Evolutionary conservation across 2,329 filamentous ascomycete genomes (phyloP).

Genomic region (Sporothrix brasiliensis): DNA sequence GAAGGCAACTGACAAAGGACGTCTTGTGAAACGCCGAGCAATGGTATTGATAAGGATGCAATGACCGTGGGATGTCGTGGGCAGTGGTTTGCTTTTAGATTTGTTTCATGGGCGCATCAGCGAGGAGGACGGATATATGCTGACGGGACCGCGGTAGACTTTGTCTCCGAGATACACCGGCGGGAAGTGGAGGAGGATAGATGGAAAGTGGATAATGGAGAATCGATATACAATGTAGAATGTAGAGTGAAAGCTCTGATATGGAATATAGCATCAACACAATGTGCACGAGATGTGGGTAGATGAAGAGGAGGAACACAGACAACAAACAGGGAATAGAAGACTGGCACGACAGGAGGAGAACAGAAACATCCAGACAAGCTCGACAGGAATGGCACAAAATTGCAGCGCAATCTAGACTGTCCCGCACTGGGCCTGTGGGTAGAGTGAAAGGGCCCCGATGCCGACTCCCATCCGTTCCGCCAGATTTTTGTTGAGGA

Average conservation of each 20-base stretch:
- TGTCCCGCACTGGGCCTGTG: not conserved
- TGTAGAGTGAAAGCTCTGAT: not conserved
- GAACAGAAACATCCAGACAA: not conserved
- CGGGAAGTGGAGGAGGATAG: not conserved
- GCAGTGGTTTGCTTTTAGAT: not conserved
- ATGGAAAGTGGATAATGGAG: too few species aligned
- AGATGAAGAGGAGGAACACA: not conserved
- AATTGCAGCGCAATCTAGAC: not conserved
- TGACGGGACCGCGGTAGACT: not conserved
- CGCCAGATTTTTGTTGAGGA: not conserved
- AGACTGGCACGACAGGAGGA: not conserved
- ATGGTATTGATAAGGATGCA: too few species aligned
- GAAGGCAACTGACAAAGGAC: too few species aligned
- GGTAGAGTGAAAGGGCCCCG: conserved; percentile 9
- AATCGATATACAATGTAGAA: not conserved
- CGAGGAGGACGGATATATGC: not conserved
- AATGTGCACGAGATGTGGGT: not conserved
- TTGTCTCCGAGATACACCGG: not conserved
- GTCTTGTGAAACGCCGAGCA: not conserved
- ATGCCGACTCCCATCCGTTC: conserved; percentile 12
- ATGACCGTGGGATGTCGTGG: not conserved
- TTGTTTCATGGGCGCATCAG: conserved; percentile 5
- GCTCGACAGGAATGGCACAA: not conserved
- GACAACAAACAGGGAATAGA: not conserved
- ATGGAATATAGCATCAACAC: not conserved